Evolutionary conservation across 345 rosid species (phyloP), one percentile per base, ranked within the genome.

Genomic region (Rhodomyrtus tomentosa): DNA sequence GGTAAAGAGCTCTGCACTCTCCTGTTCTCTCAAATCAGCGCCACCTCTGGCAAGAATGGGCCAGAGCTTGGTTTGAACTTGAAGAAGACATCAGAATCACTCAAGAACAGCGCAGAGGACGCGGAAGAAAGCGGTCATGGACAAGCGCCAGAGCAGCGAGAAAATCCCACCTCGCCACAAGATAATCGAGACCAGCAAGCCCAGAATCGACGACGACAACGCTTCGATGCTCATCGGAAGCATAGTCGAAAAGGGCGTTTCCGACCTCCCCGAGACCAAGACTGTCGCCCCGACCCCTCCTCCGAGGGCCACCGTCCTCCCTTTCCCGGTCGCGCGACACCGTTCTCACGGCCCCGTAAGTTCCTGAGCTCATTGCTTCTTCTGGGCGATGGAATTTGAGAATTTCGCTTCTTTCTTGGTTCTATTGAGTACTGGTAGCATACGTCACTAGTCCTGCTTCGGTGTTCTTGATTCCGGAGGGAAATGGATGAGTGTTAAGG

Each of bases 321-420:
- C 99, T 51, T 96, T 96, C 84, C 98, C 98, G 5, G 92, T 93
- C 15, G 96, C 96, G 86, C 98, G 99, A 82, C 99, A 94, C 92
- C 96, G 99, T 52, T 93, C 98, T 74, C 93, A 93, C 58, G 98
- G 96, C 62, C 98, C 96, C 21, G 98, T 96, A 87, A 93, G 96
- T 54, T 59, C 68, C 50, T 7, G 25, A 83, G 5, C 53, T 9
- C 73, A 22, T 58, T 58, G 27, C 36, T 59, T 25, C 53, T 50
- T 82, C 81, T 74, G 38, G 22, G 68, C 25, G 50, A 42, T 36
- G n/a, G 14, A 49, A 59, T 10, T 24, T 27, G n/a, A 83, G 11
- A n/a, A 32, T 27, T 80, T 7, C 50, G 13, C 16, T 36, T 58
- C 12, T 50, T 13, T 52, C 18, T 25, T 59, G 38, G 59, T 10